Evolutionary conservation across 140 eudicot genomes (phyloP).

Genomic region (Ambrosia hybrid): DNA sequence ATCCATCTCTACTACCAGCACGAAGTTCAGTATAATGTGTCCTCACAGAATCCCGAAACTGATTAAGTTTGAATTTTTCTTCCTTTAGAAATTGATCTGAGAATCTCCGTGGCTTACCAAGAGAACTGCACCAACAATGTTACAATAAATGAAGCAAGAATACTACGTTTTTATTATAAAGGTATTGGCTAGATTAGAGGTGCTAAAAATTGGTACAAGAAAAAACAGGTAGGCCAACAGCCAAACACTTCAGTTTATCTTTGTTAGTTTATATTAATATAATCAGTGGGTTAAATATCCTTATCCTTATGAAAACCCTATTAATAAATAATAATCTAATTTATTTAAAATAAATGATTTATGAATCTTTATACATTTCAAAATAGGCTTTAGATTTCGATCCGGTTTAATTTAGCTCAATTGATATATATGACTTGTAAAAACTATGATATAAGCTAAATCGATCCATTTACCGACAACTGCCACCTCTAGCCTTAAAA

Average conservation of each 20-base stretch:
- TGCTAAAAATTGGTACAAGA: constrained; percentile 3
- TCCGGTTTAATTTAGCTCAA: neutral
- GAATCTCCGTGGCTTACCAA: constrained; percentile 94
- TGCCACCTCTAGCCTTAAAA: constrained; percentile 3
- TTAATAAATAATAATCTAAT: neutral
- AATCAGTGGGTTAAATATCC: constrained; percentile 2
- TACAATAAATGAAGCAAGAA: neutral
- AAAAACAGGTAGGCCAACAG: neutral
- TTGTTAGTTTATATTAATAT: neutral
- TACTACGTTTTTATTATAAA: neutral
- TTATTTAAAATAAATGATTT: neutral
- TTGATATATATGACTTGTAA: neutral
- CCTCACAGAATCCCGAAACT: constrained; percentile 82
- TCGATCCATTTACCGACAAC: neutral
- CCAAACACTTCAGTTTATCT: neutral
- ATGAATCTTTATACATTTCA: neutral
- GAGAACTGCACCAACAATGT: constrained; percentile 66
- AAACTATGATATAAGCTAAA: neutral
- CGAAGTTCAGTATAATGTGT: constrained; percentile 83
- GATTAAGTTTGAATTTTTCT: constrained; percentile 82
- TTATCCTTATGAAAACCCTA: neutral
- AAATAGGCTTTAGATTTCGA: neutral
- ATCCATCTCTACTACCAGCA: constrained; percentile 78
- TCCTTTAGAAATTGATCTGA: constrained; percentile 77
- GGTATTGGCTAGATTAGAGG: neutral